Evolutionary conservation across 2,329 filamentous ascomycete species (phyloP).

Genomic region (Chaetomium sp.): DNA sequence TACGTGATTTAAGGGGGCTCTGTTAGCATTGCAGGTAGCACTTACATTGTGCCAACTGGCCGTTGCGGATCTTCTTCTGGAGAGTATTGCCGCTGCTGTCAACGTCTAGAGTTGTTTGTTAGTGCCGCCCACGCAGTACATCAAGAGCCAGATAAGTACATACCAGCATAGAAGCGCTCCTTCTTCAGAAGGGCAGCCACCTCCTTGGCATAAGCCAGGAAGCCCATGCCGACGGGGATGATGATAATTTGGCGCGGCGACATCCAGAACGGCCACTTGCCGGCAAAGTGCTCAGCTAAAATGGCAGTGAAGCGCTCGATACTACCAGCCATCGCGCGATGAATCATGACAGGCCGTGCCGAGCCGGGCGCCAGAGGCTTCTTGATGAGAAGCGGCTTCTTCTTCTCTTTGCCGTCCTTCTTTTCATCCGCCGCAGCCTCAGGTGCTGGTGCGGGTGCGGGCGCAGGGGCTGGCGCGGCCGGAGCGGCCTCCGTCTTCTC

Average conservation of each 20-base stretch:
- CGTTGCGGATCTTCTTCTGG: conserved; percentile 83
- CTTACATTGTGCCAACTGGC: conserved; percentile 75
- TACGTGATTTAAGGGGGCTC: conserved; percentile 27
- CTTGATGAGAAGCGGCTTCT: conserved; percentile 35
- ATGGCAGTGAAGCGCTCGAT: conserved; percentile 62
- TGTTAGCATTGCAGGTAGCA: conserved; percentile 34
- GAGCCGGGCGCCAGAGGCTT: conserved; percentile 61
- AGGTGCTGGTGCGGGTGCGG: conserved; percentile 16
- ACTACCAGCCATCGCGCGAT: conserved; percentile 73
- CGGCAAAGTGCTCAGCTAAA: conserved; percentile 75
- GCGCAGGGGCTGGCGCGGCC: conserved; percentile 21
- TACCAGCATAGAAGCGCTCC: conserved; percentile 58
- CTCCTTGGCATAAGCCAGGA: conserved; percentile 68
- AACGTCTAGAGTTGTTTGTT: conserved; percentile 37
- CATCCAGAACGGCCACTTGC: conserved; percentile 87
- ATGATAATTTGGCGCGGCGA: conserved; percentile 76
- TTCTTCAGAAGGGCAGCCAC: conserved; percentile 62
- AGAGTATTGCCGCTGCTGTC: conserved; percentile 72
- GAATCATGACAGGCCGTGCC: conserved; percentile 78
- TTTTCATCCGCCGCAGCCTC: conserved; percentile 28
- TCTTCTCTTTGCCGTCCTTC: conserved; percentile 31
- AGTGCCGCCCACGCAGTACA: not conserved
- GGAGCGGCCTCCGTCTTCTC: conserved; percentile 23
- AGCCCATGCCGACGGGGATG: conserved; percentile 68
- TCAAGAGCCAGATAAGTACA: not conserved